Base-by-base conservation (phyloP, 176 grass and related monocot species). In the Thinopyrum elongatum region DNA sequence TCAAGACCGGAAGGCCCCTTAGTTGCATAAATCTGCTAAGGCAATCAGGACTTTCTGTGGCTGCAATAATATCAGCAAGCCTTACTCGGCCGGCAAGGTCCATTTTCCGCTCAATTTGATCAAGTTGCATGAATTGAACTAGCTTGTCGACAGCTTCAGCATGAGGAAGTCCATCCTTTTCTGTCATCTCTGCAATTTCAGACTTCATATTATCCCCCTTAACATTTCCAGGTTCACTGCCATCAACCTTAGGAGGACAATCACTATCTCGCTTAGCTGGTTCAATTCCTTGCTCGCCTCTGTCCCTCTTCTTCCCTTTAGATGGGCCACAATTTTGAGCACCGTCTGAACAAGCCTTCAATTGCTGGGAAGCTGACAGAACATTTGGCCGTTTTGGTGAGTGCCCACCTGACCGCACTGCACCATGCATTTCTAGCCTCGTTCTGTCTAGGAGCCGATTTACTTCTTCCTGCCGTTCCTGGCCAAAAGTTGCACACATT, bases 401-500 rank as follows among this genome's bases (percentile, higher is more conserved):
- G 53, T 85, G 81, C 57, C 89, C 95, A 75, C 87, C 95, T 79
- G 93, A 93, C 71, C 93, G 95, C 58, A 95, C 91, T 62, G 90
- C 89, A 55, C 87, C 93, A 97, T 94, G 92, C 95, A 97, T 97
- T 93, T 97, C 95, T 97, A 91, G 64, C 68, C 62, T 80, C 76
- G 92, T 91, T 91, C 79, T 93, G 57, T 91, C 55, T 69, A 97
- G 84, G 75, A 95, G 90, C 28, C 79, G 80, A 84, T 91, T 92
- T 86, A 97, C 87, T 88, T 97, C 90, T 81, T 97, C 95, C 82
- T 97, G 95, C 8, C 87, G 92, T 79, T 97, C 92, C 95, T 97
- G 77, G n/a, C 29, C 39, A 78, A 82, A 80, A 91, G 83, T 84
- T 36, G 47, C 35, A 89, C 8, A 23, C 34, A 89, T 87, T 23